Base-by-base conservation (phyloP, 805 yeast species). In the Pachysolen tannophilus region DNA sequence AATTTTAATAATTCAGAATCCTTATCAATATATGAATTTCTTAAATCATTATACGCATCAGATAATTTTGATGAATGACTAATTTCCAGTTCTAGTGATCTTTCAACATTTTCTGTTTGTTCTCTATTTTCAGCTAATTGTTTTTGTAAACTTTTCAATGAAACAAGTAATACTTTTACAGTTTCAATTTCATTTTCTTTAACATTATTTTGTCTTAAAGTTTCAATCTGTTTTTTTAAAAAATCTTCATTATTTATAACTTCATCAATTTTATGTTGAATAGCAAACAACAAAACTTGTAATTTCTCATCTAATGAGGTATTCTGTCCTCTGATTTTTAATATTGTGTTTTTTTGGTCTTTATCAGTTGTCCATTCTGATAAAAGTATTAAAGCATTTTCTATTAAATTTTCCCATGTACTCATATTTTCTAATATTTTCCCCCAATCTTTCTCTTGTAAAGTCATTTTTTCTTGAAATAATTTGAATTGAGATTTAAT, bases 101-200 rank as follows among this genome's bases (percentile, higher is more conserved):
- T 13, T n/a, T 32, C 43, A 41, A 41, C 46, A 42, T 5, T 41
- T 31, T 8, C 29, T 28, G 28, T 47, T 43, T 35, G 48, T 49
- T 7, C 20, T 9, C 18, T 46, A 44, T 45, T 18, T 8, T 32
- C 32, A 7, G 40, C 39, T n/a, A 49, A 27, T 24, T 46, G 45
- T 3, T 35, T 35, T 21, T 50, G 45, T 3, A 48, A 28, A 11
- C 25, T 21, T 10, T 44, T 45, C 32, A 44, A 48, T 3, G 46
- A 34, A 1, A 20, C 28, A n/a, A 42, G 36, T 24, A 47, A 32
- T 17, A 48, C 48, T n/a, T 45, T 39, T 7, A 45, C 31, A 18
- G 49, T 48, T 10, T 38, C 41, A 10, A 37, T 40, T n/a, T 46
- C 32, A 4, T 27, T 20, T 4, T 28, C 16, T 10, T 43, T 37